phyloP scores from a whole-genome alignment of 768 basidiomycete genomes.

The Termitomyces sp. region DNA sequence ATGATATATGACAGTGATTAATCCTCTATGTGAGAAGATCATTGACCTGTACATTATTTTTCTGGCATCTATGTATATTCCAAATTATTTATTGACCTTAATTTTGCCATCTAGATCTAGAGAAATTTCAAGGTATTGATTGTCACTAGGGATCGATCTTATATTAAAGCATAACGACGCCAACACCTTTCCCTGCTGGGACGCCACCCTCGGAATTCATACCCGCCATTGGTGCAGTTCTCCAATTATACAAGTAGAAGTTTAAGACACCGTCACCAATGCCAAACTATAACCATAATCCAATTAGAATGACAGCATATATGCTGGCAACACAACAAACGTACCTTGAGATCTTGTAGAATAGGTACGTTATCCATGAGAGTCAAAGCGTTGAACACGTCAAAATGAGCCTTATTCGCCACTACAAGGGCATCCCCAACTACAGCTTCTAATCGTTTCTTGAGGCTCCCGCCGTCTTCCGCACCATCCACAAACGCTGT shows the following conservation, averaged over 20 bases:
- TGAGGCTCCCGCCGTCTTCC: conserved; percentile 58
- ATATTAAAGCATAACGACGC: conserved; percentile 86
- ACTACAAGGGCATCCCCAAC: conserved; percentile 77
- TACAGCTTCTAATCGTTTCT: conserved; percentile 64
- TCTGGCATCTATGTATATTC: neutral
- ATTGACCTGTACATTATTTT: conserved; percentile 14
- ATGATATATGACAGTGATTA: conserved; percentile 76
- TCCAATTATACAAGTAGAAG: conserved; percentile 95
- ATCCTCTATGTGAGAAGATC: neutral
- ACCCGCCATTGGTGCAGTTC: conserved; percentile 76
- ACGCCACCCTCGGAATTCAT: conserved; percentile 43
- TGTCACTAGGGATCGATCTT: neutral
- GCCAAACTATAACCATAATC: conserved; percentile 63
- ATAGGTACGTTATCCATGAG: conserved; percentile 90
- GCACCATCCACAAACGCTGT: conserved; percentile 57
- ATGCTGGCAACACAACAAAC: conserved; percentile 8
- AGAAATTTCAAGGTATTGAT: neutral
- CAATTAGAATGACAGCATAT: neutral
- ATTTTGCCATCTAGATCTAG: too few species aligned
- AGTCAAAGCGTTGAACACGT: conserved; percentile 94
- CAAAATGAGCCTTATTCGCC: conserved; percentile 83
- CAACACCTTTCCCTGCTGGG: conserved; percentile 75
- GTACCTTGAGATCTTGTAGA: conserved; percentile 78
- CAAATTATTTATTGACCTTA: neutral
- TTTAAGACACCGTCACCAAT: conserved; percentile 87